Evolutionary conservation across 495 filamentous ascomycete genomes (phyloP), one percentile per base, ranked within the genome.

Genomic region (Niebla homalea): DNA sequence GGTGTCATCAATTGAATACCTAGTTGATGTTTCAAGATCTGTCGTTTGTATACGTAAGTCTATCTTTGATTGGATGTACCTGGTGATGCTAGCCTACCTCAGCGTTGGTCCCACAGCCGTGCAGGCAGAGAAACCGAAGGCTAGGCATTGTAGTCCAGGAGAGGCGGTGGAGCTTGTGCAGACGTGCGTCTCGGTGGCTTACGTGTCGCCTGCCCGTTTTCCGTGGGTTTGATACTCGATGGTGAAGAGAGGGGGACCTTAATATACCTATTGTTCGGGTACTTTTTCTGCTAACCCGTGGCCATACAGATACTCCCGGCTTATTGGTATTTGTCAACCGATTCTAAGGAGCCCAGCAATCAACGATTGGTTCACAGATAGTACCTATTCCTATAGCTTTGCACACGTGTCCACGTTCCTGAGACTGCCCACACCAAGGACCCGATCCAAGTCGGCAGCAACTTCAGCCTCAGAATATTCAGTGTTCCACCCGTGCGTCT

Each of bases 91-190:
- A 32, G 25, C 46, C 15, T 44, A 51, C 23, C 1, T 51, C 49
- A 15, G 22, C 49, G 6, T 38, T 32, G 12, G 49, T 51, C 1
- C 49, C 49, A 11, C 12, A n/a, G 14, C 49, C 49, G 19, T 51
- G 49, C 18, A 51, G 40, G 25, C 49, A 51, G 11, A 51, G 49
- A 18, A 45, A 51, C 16, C 25, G 37, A 22, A 49, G 36, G 18
- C 19, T 40, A 16, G 46, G 29, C 46, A 49, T 49, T 41, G 18
- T 41, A 11, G 2, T 32, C 7, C 26, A 1, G 12, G 26, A 32
- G 6, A 6, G 25, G 7, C 7, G 26, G 3, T 32, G 26, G 26
- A 32, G 1, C 26, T 32, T 32, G n/a, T 32, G 6, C 26, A 32
- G 26, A 32, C 1, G 26, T 32, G 26, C 7, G 7, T 32, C 6